Percentiles rank a stretch among this genome's conserved stretches.
phyloP scores from a whole-genome alignment of 306 rosid species.

The Acacia melanoxylon region DNA sequence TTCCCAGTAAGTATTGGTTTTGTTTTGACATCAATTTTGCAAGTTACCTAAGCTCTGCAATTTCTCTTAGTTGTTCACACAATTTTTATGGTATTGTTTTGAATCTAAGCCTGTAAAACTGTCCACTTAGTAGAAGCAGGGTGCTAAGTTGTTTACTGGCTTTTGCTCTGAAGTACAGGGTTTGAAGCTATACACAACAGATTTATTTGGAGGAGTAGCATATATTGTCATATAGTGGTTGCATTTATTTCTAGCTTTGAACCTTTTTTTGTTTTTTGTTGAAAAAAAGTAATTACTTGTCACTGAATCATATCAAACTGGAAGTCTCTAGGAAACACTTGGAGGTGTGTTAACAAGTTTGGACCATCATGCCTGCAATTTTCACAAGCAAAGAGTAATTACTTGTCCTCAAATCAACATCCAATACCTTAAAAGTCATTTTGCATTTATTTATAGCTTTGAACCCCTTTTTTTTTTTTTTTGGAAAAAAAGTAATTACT shows the following conservation, averaged over 20 bases:
- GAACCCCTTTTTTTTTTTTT: neutral
- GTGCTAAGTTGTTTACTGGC: neutral
- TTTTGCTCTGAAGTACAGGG: neutral
- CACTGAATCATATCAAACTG: neutral
- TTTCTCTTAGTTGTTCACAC: neutral
- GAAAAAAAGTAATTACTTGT: neutral
- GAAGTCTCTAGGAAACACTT: neutral
- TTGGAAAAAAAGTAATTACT: neutral
- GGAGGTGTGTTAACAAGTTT: neutral
- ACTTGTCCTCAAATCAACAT: neutral
- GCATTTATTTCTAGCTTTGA: neutral
- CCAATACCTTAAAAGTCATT: neutral
- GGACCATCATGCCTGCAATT: neutral
- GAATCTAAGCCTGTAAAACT: neutral
- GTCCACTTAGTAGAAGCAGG: neutral
- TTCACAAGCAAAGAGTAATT: neutral
- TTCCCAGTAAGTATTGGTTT: conserved; percentile 41
- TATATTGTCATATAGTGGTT: neutral
- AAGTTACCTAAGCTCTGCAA: conserved; percentile 3
- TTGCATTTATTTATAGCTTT: neutral
- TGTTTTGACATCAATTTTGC: neutral
- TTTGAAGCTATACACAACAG: conserved; percentile 1
- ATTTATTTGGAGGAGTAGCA: neutral
- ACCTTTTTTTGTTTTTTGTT: neutral
- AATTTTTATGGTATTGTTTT: neutral